Evolutionary conservation across 2,329 filamentous ascomycete species (phyloP), one percentile per base, ranked within the genome.

Genomic region (Colletotrichum sp.): DNA sequence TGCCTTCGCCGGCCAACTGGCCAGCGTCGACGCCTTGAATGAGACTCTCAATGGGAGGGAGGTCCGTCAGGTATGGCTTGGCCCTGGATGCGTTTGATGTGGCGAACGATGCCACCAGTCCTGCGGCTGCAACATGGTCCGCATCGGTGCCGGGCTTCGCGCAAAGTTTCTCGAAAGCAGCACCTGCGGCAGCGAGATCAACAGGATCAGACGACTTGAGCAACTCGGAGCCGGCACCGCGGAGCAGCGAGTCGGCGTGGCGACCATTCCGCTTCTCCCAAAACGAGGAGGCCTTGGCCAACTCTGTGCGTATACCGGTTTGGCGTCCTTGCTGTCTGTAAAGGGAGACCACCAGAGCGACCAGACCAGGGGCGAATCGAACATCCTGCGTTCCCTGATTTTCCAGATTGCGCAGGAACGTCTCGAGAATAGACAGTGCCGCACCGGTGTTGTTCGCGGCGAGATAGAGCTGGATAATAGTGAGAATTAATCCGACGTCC

Each of bases 61-160:
- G 88, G 56, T 87, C 86, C 21, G 87, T 84, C 12, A 92, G 84
- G 71, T 93, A 86, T 1, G 88, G 81, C 69, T 91, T 84, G 24
- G 92, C 87, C 76, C 90, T 90, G 10, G 88, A 82, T 3, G 90
- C 89, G 76, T 94, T 88, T 2, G 86, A 87, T 3, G 91, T 91
- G 32, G 94, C 94, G 79, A 94, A 92, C 12, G 96, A 93, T 4
- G 97, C 97, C 9, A 98, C 91, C n/a, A 97, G 91, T 2, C 97
- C 97, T 10, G 96, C 96, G 18, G 92, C 90, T 2, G 94, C 93
- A 70, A 94, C 89, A 36, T 89, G 90, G 79, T 98, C 95, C 52
- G 87, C 87, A 18, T 90, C 87, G 58, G 87, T 87, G n/a, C 90
- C 87, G 56, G 95, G 89, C 74, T 92, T 88, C 4, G 90, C 85